Base-by-base conservation (phyloP, 441 rosid genomes). In the Pelargonium cotyledonis region DNA sequence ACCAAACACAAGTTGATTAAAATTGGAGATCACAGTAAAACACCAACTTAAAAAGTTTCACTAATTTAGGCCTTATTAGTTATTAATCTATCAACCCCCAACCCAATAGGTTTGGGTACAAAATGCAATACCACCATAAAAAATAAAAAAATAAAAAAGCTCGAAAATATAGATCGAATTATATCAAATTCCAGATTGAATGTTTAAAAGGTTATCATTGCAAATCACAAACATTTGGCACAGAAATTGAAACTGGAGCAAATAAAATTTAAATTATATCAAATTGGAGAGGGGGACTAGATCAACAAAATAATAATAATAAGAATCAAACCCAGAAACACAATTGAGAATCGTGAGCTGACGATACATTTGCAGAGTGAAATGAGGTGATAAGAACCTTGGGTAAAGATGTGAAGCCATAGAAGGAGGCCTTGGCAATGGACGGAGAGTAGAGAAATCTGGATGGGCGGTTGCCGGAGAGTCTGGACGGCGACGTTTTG, bases 331-430 rank as follows among this genome's bases (percentile, higher is more conserved):
- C 26, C 26, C 31, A 29, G 31, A 29, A 29, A 29, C 31, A 29
- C 1, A 29, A 29, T 29, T 29, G 31, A 29, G 31, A 29, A 29
- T 29, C 3, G 31, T 29, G 31, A 29, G 31, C 3, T 29, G 31
- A 29, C 31, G 31, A 29, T 29, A 29, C 31, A 29, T 29, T 29
- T 29, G 31, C 31, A 29, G 31, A 29, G 31, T 29, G 57, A 14
- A 49, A 14, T 14, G n/a, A 14, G n/a, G 57, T 6, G 6, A 49
- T 49, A 11, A 12, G 15, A 49, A 53, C 60, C 60, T 53, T 53
- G 21, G 60, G 60, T n/a, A 53, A 53, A 15, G 60, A 53, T 53
- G 19, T 53, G 60, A 53, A 53, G 60, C 60, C 21, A 53, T 53
- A n/a, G 60, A 19, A 53, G 60, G 19, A 53, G 60, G 60, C 3